Base-by-base conservation (phyloP, 192 early-diverging fungal species). In the Linnemannia schmuckeri region DNA sequence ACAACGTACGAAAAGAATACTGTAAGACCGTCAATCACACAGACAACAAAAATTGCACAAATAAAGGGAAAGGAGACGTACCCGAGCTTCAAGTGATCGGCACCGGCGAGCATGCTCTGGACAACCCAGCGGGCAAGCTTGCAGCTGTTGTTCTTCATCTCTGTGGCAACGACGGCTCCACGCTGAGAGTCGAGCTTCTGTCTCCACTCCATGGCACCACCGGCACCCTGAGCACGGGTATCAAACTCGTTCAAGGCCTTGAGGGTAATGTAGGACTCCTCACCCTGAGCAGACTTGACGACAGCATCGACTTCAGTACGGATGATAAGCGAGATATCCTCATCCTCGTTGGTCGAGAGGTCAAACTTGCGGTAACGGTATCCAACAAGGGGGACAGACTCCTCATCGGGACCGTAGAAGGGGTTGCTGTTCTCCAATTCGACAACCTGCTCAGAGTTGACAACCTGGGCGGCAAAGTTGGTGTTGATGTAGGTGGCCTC, bases 141-240 rank as follows among this genome's bases (percentile, higher is more conserved):
- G 90, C 95, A 95, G 77, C 94, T 93, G 93, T 99, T 99, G 91
- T 99, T 99, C 91, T 96, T 98, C 93, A 98, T 97, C 86, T 99
- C 98, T 40, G 96, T 97, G 1, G 97, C 97, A 76, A 99, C 96
- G 38, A 99, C 96, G 63, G 98, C 98, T 80, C 97, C 98, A 77
- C 98, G 94, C 88, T 98, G 96, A 40, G 96, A 90, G 89, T 99
- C 98, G 41, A 99, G 92, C 87, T 96, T 97, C 88, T 96, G 90
- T 81, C 97, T 93, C 98, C 98, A 99, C 89, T 98, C 96, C 38
- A 98, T 94, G 13, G 96, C 96, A 70, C 95, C 95, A 52, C 96
- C 97, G 69, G 94, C 91, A 54, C 97, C 97, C 74, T 94, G 90
- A 38, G 97, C 97, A 68, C 92, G 89, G 35, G 95, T 89, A 90